These are phyloP conservation scores for Globisporangium paroecandrum DNA, from an alignment of 352 stramenopile species.

Conservation along the genomic window DNA sequence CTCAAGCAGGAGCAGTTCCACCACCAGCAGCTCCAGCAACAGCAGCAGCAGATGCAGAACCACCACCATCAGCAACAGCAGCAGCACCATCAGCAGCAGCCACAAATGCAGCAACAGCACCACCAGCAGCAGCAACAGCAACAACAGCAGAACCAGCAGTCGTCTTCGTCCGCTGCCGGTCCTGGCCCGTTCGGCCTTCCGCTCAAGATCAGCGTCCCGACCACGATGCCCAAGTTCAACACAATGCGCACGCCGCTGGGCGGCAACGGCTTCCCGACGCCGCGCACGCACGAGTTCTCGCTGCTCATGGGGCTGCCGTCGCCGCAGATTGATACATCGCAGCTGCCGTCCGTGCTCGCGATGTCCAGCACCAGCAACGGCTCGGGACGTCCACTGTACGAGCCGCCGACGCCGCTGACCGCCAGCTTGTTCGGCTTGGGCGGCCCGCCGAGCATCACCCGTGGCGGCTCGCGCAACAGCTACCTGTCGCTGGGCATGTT, in stretches of 20 bases:
- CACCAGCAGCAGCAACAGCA: slow-evolving; percentile 11
- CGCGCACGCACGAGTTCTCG: slow-evolving; percentile 64
- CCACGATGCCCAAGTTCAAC: slow-evolving; percentile 61
- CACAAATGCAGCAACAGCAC: slow-evolving; percentile 22
- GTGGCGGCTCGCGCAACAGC: slow-evolving; percentile 33
- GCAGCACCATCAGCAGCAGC: slow-evolving; percentile 10
- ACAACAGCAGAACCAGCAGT: slow-evolving; percentile 21
- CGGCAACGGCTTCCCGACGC: slow-evolving; percentile 60
- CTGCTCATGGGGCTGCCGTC: slow-evolving; percentile 64
- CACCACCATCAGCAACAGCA: slow-evolving; percentile 20
- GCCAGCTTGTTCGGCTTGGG: slow-evolving; percentile 38
- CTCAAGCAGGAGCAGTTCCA: slow-evolving; percentile 79
- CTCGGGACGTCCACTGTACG: slow-evolving; percentile 19
- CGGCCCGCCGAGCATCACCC: slow-evolving; percentile 53
- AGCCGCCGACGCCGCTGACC: slow-evolving; percentile 27
- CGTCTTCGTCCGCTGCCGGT: slow-evolving; percentile 15
- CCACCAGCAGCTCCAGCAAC: slow-evolving; percentile 67
- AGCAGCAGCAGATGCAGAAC: slow-evolving; percentile 41
- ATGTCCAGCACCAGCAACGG: slow-evolving; percentile 51
- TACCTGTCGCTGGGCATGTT: slow-evolving; percentile 61
- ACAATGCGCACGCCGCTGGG: slow-evolving; percentile 54
- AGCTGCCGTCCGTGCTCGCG: slow-evolving; percentile 62
- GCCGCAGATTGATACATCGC: slow-evolving; percentile 72
- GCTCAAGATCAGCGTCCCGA: slow-evolving; percentile 73
- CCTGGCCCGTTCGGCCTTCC: slow-evolving; percentile 56